A percentile compares a stretch with the other conserved stretches of the same genome.
Conservation (phyloP, 2,329 filamentous ascomycete genomes). For the Epichloe sp. region DNA sequence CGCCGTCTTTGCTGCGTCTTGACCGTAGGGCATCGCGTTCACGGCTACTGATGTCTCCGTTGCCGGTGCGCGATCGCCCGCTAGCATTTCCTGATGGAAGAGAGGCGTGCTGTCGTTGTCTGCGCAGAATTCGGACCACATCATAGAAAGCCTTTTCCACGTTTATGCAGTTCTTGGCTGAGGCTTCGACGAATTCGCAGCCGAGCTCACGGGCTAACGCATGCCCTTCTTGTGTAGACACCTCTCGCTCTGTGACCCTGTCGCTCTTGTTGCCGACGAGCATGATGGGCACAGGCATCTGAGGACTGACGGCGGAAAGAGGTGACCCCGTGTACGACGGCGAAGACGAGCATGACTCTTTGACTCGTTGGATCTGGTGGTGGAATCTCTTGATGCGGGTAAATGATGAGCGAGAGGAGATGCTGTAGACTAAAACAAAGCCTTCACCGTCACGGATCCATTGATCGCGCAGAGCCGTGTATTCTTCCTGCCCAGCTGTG, state of each 20-base stretch:
- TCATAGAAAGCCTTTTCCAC: conserved; percentile 98
- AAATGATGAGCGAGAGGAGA: conserved; percentile 92
- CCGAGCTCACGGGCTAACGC: conserved; percentile 82
- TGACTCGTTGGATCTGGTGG: conserved; percentile 92
- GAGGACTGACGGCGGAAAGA: conserved; percentile 43
- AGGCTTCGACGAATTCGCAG: conserved; percentile 94
- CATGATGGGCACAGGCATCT: conserved; percentile 81
- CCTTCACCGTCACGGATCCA: conserved; percentile 98
- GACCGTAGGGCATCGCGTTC: conserved; percentile 18
- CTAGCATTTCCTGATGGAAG: conserved; percentile 23
- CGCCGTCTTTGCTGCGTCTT: conserved; percentile 22
- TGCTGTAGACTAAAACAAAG: conserved; percentile 96
- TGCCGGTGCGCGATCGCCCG: conserved; percentile 25
- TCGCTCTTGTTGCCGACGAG: conserved; percentile 98
- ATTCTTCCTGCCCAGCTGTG: conserved; percentile 96
- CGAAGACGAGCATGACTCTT: conserved; percentile 72
- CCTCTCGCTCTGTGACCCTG: conserved; percentile 86
- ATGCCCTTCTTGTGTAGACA: conserved; percentile 90
- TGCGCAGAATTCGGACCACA: conserved; percentile 79
- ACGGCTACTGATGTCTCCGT: conserved; percentile 21
- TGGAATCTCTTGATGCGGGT: conserved; percentile 91
- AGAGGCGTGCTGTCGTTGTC: conserved; percentile 54
- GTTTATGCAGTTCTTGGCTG: conserved; percentile 95
- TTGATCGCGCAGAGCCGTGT: conserved; percentile 90
- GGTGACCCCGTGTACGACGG: conserved; percentile 67